These are phyloP conservation scores for Calonectria crousiana DNA, from an alignment of 2,329 filamentous ascomycete species.

Conservation along the genomic window DNA sequence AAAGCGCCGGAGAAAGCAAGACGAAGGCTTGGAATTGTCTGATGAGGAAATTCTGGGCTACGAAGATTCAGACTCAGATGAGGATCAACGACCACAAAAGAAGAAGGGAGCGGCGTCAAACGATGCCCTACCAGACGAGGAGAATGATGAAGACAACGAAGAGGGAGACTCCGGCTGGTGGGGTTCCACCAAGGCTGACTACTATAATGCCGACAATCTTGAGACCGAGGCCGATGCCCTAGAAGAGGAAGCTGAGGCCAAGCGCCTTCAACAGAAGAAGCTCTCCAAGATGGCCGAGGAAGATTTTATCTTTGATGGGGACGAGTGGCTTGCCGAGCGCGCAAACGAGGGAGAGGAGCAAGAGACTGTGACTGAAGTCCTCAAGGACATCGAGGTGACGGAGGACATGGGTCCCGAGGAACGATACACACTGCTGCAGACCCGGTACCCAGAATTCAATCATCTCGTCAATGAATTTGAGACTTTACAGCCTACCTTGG, in stretches of 20 bases:
- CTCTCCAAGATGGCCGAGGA: slow-evolving; percentile 88
- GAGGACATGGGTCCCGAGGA: slow-evolving; percentile 83
- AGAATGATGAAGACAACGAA: slow-evolving; percentile 65
- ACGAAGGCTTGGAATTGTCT: slow-evolving; percentile 75
- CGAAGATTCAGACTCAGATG: slow-evolving; percentile 60
- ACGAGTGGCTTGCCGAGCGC: slow-evolving; percentile 79
- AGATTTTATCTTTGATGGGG: slow-evolving; percentile 93
- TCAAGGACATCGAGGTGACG: slow-evolving; percentile 85
- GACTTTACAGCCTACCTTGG: slow-evolving; percentile 75
- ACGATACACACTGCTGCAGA: slow-evolving; percentile 78
- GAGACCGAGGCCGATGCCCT: slow-evolving; percentile 78
- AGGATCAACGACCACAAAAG: slow-evolving; percentile 49
- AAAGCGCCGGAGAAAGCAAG: slow-evolving; percentile 81
- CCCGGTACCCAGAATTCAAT: slow-evolving; percentile 93
- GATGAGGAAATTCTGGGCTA: slow-evolving; percentile 72
- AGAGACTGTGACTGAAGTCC: slow-evolving; percentile 84
- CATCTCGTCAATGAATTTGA: slow-evolving; percentile 85
- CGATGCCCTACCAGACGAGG: slow-evolving; percentile 60
- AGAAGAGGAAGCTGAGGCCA: slow-evolving; percentile 92
- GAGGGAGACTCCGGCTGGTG: slow-evolving; percentile 78
- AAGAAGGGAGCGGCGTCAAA: slow-evolving; percentile 48
- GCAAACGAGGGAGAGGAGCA: slow-evolving; percentile 63
- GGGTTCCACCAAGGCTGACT: slow-evolving; percentile 89
- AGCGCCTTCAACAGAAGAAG: slow-evolving; percentile 90
- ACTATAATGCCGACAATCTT: slow-evolving; percentile 87